Evolutionary conservation across 257 asterid species (phyloP), one percentile per base, ranked within the genome.

Genomic region (Capsicum rhomboideum): DNA sequence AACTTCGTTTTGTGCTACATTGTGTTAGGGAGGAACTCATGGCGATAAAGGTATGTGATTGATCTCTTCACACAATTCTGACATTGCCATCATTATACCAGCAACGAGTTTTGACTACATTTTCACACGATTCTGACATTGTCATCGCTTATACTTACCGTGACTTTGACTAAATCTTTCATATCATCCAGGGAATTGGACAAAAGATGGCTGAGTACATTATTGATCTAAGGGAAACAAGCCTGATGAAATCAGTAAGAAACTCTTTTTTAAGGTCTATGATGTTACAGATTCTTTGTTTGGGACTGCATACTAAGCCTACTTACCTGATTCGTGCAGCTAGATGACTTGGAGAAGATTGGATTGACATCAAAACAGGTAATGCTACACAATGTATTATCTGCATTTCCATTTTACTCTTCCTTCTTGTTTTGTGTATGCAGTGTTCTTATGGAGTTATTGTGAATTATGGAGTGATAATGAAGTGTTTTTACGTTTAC

Each of bases 361-460:
- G 98, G 99, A 28, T 92, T 94, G 79, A 91, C 99, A 29, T 83
- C 94, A 10, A 96, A 93, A 84, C 98, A 96, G 98, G 99, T 94
- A 89, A 71, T 21, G 50, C 29, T 28, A 63, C 40, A n/a, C 46
- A 26, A 28, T 81, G 16, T 8, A 37, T 34, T 11, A 66, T 17
- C 20, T 29, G 53, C 34, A 63, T 9, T 42, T 67, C 5, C 4
- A 9, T 58, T 31, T 50, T 55, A 68, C 50, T 42, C 10, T 6
- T n/a, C 40, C 17, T 5, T 66, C n/a, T 21, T 56, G 59, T 16
- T 9, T 2, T 34, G 11, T 64, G 28, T 14, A 28, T 79, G 61
- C 28, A 74, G 80, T 4, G 8, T 10, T 4, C 16, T 14, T 42
- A 20, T 20, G 1, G 10, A 26, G 20, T 29, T 8, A 34, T 2